Conservation (phyloP, 108 stramenopile genomes). For the Asterionellopsis glacialis region DNA sequence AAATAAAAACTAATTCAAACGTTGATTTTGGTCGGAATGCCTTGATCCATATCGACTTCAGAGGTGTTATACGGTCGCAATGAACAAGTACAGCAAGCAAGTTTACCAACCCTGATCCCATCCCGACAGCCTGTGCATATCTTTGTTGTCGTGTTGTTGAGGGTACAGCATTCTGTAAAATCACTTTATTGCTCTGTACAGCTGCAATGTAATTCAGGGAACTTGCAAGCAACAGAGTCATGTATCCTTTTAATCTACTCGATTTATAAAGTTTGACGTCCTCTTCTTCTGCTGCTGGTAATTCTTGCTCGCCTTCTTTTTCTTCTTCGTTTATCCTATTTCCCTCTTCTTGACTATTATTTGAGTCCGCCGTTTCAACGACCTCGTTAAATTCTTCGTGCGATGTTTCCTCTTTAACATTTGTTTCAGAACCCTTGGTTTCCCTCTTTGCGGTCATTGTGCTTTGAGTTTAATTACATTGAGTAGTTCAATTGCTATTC, state of each 20-base stretch:
- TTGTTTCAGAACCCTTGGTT: too few species aligned
- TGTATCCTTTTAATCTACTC: slow-evolving; percentile 61
- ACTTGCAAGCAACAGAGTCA: slow-evolving; percentile 48
- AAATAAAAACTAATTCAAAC: slow-evolving; percentile 35
- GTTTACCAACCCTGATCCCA: slow-evolving; percentile 39
- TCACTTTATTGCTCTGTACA: slow-evolving; percentile 11
- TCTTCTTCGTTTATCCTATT: too few species aligned
- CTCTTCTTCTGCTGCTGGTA: too few species aligned
- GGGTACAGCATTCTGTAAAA: slow-evolving; percentile 9
- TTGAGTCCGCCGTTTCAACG: too few species aligned
- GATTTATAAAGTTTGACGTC: slow-evolving; percentile 29
- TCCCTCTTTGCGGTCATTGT: too few species aligned
- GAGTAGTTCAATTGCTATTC: too few species aligned
- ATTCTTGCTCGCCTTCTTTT: too few species aligned
- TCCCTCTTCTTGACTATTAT: too few species aligned
- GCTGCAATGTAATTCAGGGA: slow-evolving; percentile 47
- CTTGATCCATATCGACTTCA: slow-evolving; percentile 20
- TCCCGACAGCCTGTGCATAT: slow-evolving; percentile 39
- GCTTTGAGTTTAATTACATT: too few species aligned
- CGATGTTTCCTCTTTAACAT: too few species aligned
- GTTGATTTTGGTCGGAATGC: slow-evolving; percentile 33
- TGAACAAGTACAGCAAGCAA: slow-evolving; percentile 28
- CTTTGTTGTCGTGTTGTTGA: slow-evolving; percentile 22
- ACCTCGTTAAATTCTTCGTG: too few species aligned
- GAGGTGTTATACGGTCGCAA: slow-evolving; percentile 36